Base-by-base conservation (phyloP, 306 rosid genomes). In the Crotalaria pallida region DNA sequence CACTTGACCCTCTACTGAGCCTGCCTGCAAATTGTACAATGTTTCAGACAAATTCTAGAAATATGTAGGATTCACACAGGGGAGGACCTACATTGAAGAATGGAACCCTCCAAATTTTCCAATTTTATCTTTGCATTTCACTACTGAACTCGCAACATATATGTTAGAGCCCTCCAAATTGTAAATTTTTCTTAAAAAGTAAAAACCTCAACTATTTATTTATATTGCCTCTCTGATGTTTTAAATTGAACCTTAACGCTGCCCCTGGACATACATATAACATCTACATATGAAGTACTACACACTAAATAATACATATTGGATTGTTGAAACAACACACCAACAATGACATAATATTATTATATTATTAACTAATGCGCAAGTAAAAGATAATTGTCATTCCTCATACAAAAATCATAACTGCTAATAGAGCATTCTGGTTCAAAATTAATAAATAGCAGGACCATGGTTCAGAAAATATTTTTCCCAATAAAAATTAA, bases 1-100 rank as follows among this genome's bases (percentile, higher is more conserved):
- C 81, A 90, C 98, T 73, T 94, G 97, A 74, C 96, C 97, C 77
- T 94, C 98, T 50, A 94, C 58, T 3, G 96, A 49, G 34, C 98
- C 98, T 65, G 98, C 98, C 97, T 94, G 79, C 57, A 85, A 76
- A 27, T 67, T 51, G 67, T 12, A 75, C 52, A 68, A 53, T 45
- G 19, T 53, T 17, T 58, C 73, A 74, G 34, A 58, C 27, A n/a
- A 5, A 15, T 48, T 41, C 33, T 57, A 69, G 58, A 57, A 63
- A 63, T 38, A 63, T 47, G 58, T 13, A 51, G 10, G 40, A 36
- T 29, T 26, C 27, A 75, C 69, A 71, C 45, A 38, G 60, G 56
- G 62, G 26, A 19, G 51, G 26, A 24, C 63, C 64, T 17, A 43
- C 50, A 33, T 7, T 51, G 47, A 59, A 11, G 63, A 56, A 65